A percentile compares a stretch with the other conserved stretches of the same genome.
phyloP scores from a whole-genome alignment of 768 basidiomycete genomes.

The Ramaria sp. region DNA sequence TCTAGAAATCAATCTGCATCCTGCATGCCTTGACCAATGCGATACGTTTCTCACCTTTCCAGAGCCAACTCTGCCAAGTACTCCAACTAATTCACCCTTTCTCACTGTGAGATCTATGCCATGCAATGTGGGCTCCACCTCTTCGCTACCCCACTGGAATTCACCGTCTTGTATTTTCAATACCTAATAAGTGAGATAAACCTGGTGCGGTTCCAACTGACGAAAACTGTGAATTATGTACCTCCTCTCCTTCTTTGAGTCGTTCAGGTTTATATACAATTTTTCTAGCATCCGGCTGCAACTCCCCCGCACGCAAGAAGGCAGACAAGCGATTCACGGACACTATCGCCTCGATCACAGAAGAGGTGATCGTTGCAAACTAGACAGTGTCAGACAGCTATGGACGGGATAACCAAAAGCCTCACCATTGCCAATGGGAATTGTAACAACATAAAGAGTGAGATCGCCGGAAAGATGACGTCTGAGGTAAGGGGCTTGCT shows the following conservation, averaged over 20 bases:
- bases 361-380: conserved; percentile 66
- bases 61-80: conserved; percentile 83
- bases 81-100: conserved; percentile 77
- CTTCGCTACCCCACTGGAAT: conserved; percentile 66
- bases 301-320: conserved; percentile 70
- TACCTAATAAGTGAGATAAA: conserved; percentile 26
- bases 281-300: conserved; percentile 68
- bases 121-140: conserved; percentile 54
- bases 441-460: conserved; percentile 76
- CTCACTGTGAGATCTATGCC: conserved; percentile 63
- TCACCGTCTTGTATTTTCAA: conserved; percentile 66
- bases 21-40: conserved; percentile 8
- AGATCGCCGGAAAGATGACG: conserved; percentile 92
- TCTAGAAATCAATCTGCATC: conserved; percentile 28
- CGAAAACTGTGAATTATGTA: conserved; percentile 16
- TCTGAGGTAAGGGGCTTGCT: conserved; percentile 73
- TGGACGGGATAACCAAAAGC: conserved; percentile 7
- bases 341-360: conserved; percentile 78
- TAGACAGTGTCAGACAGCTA: conserved; percentile 15
- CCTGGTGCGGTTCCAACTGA: not conserved
- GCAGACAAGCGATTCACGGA: conserved; percentile 67
- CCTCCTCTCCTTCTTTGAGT: conserved; percentile 50
- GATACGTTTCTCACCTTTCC: conserved; percentile 58
- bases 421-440: conserved; percentile 79
- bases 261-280: conserved; percentile 29